Evolutionary conservation across 805 yeast genomes (phyloP).

Genomic region (Allodekkera sacchari): DNA sequence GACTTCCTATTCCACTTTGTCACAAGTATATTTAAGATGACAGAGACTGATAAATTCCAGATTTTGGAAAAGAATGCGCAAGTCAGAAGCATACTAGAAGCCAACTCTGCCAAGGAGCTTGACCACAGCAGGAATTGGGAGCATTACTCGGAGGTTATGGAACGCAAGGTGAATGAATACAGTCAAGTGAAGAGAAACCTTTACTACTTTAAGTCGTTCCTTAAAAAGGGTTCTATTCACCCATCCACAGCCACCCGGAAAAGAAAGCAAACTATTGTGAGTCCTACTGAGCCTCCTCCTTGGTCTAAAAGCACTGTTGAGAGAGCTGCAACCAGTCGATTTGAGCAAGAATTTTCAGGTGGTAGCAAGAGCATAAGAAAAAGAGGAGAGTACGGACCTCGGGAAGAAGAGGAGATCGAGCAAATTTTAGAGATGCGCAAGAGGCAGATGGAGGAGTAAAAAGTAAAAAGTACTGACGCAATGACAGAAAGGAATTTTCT

Average conservation of each 20-base stretch:
- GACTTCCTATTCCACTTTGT: slow-evolving; percentile 59
- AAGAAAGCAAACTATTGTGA: slow-evolving; percentile 39
- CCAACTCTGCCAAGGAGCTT: slow-evolving; percentile 63
- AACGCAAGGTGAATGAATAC: slow-evolving; percentile 16
- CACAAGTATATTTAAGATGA: slow-evolving; percentile 49
- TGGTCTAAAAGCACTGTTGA: slow-evolving; percentile 31
- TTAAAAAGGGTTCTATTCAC: slow-evolving; percentile 27
- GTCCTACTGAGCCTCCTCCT: slow-evolving; percentile 42
- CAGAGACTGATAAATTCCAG: slow-evolving; percentile 75
- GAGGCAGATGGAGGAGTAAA: too few species aligned
- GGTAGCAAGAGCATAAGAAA: slow-evolving; percentile 55
- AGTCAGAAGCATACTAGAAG: slow-evolving; percentile 63
- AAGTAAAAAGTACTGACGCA: too few species aligned
- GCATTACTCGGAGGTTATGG: slow-evolving; percentile 25
- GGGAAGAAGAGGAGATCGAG: too few species aligned
- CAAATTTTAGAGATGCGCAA: too few species aligned
- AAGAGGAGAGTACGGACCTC: slow-evolving; percentile 18
- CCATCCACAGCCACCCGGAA: slow-evolving; percentile 26
- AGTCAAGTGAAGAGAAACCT: slow-evolving; percentile 10
- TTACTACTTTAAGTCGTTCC: slow-evolving; percentile 21
- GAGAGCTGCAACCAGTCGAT: slow-evolving; percentile 26
- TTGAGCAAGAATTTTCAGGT: slow-evolving; percentile 55
- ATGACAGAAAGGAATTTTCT: too few species aligned
- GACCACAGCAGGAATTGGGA: slow-evolving; percentile 70
- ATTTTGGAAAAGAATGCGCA: slow-evolving; percentile 62